Evolutionary conservation across 169 alveolate species (phyloP).

Genomic region (Cryptosporidium canis): DNA sequence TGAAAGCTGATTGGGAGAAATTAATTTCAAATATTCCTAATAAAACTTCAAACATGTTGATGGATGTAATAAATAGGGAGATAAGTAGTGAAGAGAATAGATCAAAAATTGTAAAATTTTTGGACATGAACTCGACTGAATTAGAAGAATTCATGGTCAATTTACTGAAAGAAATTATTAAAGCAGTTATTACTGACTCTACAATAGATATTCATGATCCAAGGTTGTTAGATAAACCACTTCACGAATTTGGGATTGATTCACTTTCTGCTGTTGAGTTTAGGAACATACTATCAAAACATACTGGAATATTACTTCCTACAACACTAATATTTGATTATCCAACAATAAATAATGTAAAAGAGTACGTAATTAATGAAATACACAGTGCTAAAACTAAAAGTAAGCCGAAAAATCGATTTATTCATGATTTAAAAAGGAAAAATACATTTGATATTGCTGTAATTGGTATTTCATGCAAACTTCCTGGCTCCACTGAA

Average conservation of each 20-base stretch:
- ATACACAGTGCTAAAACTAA: neutral
- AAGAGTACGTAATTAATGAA: neutral
- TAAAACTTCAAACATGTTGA: neutral
- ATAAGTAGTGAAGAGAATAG: neutral
- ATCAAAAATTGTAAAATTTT: neutral
- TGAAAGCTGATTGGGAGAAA: slow-evolving; percentile 34
- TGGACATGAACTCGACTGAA: slow-evolving; percentile 3
- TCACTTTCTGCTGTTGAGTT: slow-evolving; percentile 80
- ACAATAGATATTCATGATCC: neutral
- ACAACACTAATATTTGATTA: slow-evolving; percentile 76
- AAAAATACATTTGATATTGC: slow-evolving; percentile 61
- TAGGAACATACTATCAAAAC: slow-evolving; percentile 73
- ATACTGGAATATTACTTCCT: slow-evolving; percentile 74
- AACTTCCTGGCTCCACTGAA: slow-evolving; percentile 74
- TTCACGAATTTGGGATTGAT: slow-evolving; percentile 75
- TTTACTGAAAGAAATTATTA: slow-evolving; percentile 31
- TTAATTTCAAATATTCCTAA: slow-evolving; percentile 17
- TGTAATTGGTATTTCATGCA: slow-evolving; percentile 75
- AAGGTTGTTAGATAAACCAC: slow-evolving; percentile 61
- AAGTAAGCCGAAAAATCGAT: neutral
- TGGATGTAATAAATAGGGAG: neutral
- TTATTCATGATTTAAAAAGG: neutral
- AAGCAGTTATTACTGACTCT: slow-evolving; percentile 1
- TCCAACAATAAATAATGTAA: slow-evolving; percentile 65
- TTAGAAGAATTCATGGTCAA: slow-evolving; percentile 3